Evolutionary conservation across 495 filamentous ascomycete species (phyloP), one percentile per base, ranked within the genome.

Genomic region (Neohortaea acidophila): DNA sequence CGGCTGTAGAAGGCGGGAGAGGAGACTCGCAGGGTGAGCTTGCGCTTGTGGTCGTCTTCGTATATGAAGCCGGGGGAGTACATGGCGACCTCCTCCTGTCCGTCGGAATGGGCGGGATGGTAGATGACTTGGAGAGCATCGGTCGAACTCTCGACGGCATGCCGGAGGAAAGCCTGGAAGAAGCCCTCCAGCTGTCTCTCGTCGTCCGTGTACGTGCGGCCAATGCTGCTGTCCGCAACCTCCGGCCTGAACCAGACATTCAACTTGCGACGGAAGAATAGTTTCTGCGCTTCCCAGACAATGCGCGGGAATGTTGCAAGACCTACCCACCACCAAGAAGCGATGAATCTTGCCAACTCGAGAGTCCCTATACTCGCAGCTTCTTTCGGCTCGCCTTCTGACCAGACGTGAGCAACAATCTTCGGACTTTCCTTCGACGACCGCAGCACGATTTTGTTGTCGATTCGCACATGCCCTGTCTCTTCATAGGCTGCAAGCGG

Each of bases 291-390:
- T 56, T 80, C 61, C 41, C 58, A 61, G 6, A 73, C 48, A 28
- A 77, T 80, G 21, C 75, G 58, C 4, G 74, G 73, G 39, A 73
- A 71, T 0, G 76, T 77, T 5, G 68, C 56, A 11, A 81, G 59
- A 3, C 73, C 69, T 13, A 73, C 67, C 73, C 72, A 79, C 58
- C 66, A 69, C 68, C 75, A 79, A 10, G 53, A 45, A 10, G 52
- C 32, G 6, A 79, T 47, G 46, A 79, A 78, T 21, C 24, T 51
- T 13, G 58, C 36, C 31, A 60, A 65, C 8, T 64, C 48, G 36
- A 52, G 50, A 4, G 44, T n/a, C 1, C 54, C 56, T 42, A 73
- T 55, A 10, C 44, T 43, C 2, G 34, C 39, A 0, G 74, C 70
- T 34, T 77, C 66, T 29, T 75, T 36, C 3, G 69, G 50, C 18